Conservation (phyloP, 2,329 filamentous ascomycete species). For the Talaromyces rugulosus region DNA sequence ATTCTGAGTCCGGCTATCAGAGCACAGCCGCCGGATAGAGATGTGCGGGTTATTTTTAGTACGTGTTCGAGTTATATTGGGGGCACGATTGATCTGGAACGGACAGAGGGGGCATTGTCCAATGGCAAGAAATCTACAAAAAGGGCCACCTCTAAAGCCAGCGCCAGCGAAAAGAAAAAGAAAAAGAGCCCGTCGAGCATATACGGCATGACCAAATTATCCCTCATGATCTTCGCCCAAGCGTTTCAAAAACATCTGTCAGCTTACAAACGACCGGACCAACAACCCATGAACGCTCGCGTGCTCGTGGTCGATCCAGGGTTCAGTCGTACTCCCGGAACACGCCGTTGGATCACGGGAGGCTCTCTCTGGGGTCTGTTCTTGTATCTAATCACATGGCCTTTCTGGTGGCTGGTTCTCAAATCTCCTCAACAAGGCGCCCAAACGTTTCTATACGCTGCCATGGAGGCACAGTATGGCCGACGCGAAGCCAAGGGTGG, state of each 20-base stretch:
- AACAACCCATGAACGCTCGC: conserved; percentile 73
- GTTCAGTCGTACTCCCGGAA: conserved; percentile 77
- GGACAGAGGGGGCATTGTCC: conserved; percentile 5
- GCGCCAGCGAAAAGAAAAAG: conserved; percentile 7
- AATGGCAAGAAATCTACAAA: conserved; percentile 38
- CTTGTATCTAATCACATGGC: conserved; percentile 72
- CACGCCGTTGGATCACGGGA: conserved; percentile 77
- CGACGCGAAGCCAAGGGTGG: conserved; percentile 55
- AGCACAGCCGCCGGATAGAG: conserved; percentile 87
- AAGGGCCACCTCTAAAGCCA: neutral
- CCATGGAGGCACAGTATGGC: conserved; percentile 69
- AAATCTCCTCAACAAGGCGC: conserved; percentile 81
- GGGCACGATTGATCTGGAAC: conserved; percentile 57
- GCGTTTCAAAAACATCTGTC: conserved; percentile 92
- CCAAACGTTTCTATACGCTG: conserved; percentile 79
- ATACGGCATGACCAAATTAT: conserved; percentile 65
- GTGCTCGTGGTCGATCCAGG: conserved; percentile 88
- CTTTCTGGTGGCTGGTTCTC: conserved; percentile 79
- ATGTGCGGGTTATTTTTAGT: conserved; percentile 81
- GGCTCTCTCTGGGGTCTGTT: conserved; percentile 77
- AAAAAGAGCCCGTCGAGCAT: conserved; percentile 29
- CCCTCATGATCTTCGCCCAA: conserved; percentile 81
- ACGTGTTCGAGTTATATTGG: conserved; percentile 87
- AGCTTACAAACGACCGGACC: conserved; percentile 77
- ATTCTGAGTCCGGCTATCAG: conserved; percentile 87